Conservation (phyloP, 2,329 filamentous ascomycete genomes). For the Curvularia verruculosa region DNA sequence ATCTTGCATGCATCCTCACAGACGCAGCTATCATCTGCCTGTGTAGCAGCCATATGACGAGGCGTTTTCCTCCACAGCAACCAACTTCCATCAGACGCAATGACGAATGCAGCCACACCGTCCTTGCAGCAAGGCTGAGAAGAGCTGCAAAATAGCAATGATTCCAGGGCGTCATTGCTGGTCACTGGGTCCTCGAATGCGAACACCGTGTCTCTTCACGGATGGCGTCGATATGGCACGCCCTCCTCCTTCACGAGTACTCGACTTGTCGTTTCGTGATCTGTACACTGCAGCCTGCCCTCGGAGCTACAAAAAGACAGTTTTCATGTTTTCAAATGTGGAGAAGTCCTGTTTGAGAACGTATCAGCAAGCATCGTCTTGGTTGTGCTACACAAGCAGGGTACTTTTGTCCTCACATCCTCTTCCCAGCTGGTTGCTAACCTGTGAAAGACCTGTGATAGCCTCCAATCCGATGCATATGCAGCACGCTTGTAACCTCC, state of each 20-base stretch:
- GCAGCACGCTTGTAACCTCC: constrained; percentile 35
- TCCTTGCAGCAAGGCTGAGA: constrained; percentile 48
- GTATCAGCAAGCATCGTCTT: constrained; percentile 40
- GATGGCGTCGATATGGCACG: background rate
- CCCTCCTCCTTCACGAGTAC: constrained; percentile 13
- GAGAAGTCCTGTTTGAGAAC: constrained; percentile 37
- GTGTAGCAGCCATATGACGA: constrained; percentile 34
- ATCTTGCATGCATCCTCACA: constrained; percentile 33
- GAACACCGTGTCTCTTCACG: background rate
- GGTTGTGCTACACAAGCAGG: constrained; percentile 42
- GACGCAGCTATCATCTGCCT: constrained; percentile 36
- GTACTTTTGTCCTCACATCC: constrained; percentile 30
- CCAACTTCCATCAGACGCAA: constrained; percentile 23
- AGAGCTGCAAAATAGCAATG: constrained; percentile 2
- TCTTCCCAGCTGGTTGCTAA: constrained; percentile 22
- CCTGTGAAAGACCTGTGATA: constrained; percentile 30
- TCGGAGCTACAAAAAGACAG: constrained; percentile 18
- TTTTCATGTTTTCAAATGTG: constrained; percentile 23
- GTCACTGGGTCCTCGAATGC: background rate
- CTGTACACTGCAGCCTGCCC: constrained; percentile 13
- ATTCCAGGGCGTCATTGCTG: constrained; percentile 3
- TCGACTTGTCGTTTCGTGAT: constrained; percentile 40
- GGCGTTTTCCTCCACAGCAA: constrained; percentile 36
- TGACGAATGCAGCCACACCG: constrained; percentile 31
- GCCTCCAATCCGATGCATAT: constrained; percentile 24